Evolutionary conservation across 805 yeast genomes (phyloP), one percentile per base, ranked within the genome.

Genomic region (Tetrapisispora nanseiensis): DNA sequence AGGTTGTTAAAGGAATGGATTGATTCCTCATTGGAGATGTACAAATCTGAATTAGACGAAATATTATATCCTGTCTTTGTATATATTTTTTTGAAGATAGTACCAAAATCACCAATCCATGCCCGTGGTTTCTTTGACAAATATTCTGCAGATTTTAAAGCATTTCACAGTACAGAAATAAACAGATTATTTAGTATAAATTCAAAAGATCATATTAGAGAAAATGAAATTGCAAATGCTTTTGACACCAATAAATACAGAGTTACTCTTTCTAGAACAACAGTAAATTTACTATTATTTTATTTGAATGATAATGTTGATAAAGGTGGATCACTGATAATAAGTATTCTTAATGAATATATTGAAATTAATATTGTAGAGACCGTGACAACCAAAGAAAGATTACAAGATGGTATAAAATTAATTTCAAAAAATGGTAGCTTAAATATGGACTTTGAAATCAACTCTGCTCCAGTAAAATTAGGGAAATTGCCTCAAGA

Each of bases 21-120:
- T 32, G 95, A 86, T 51, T 73, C 86, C 15, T 86, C 96, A 0
- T 70, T 92, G 52, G 98, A 90, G 61, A 72, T 92, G 64, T 92
- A 92, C 63, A 82, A 77, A 62, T 87, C 94, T 15, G 97, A 92
- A 62, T 70, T 92, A 46, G 75, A 81, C 43, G 76, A 92, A 49
- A 74, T 90, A 33, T 66, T 90, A 51, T 92, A 84, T 60, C 99
- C 99, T 6, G 71, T 92, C n/a, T 92, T 89, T 63, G 82, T 90
- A 40, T 95, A 90, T 61, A 76, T 86, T 53, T 92, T 77, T 58
- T 68, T 92, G 47, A 90, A 86, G 52, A 70, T 92, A 44, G 77
- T 90, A 18, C 67, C 76, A 34, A 81, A 84, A 54, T 74, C 77
- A 45, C 63, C 75, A 6, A 60, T 67, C 16, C 72, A 75, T 41